These are phyloP conservation scores for Anthracocystis panici-leucophaei DNA, from an alignment of 1,284 basidiomycete species.

Conservation along the genomic window DNA sequence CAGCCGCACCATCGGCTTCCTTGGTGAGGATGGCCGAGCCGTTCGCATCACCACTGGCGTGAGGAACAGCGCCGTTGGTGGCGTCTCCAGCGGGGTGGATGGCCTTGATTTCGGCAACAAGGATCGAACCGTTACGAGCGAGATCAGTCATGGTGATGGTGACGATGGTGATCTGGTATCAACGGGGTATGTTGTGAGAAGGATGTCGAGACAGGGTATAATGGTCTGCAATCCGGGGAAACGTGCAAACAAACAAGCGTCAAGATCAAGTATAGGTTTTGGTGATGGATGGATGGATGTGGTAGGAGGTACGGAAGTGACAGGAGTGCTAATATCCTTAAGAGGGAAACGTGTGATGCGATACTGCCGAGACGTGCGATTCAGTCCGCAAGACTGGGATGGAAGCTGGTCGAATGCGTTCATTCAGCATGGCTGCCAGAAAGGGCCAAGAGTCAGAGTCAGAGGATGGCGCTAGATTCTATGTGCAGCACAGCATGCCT, in stretches of 20 bases:
- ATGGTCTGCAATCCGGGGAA: not conserved
- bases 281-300: conserved; percentile 15
- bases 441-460: not conserved
- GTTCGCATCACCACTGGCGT: conserved; percentile 16
- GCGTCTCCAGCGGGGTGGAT: conserved; percentile 21
- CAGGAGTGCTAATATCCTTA: not conserved
- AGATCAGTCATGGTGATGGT: conserved; percentile 51
- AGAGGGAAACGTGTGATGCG: not conserved
- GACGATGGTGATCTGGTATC: conserved; percentile 13
- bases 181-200: conserved; percentile 5
- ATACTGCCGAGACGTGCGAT: not conserved
- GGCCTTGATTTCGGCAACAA: conserved; percentile 56
- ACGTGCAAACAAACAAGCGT: conserved; percentile 1
- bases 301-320: not conserved
- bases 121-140: conserved; percentile 48
- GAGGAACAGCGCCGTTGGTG: conserved; percentile 14
- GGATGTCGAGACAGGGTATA: conserved; percentile 5
- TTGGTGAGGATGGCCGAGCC: conserved; percentile 11
- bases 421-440: conserved; percentile 21
- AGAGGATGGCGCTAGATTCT: not conserved
- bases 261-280: not conserved
- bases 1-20: conserved; percentile 19
- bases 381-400: not conserved
- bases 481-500: no score
- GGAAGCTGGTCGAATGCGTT: conserved; percentile 37